Conservation (phyloP, 352 stramenopile genomes). For the Globisporangium iwayamae region DNA sequence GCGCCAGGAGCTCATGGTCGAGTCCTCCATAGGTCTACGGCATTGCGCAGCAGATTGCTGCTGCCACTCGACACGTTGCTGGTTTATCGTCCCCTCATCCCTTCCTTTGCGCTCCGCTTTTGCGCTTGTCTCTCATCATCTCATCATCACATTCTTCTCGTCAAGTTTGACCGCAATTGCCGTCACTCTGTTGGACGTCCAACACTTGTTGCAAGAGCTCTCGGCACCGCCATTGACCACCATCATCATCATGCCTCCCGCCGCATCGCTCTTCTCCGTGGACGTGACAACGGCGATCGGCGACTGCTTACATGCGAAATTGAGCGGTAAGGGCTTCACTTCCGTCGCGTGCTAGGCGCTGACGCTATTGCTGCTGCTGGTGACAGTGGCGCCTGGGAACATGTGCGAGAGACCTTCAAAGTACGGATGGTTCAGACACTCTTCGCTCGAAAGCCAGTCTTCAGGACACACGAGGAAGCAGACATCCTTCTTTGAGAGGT, state of each 20-base stretch:
- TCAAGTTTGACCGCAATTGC: slow-evolving; percentile 18
- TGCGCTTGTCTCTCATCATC: slow-evolving; percentile 34
- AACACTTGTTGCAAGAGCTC: slow-evolving; percentile 34
- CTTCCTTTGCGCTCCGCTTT: slow-evolving; percentile 31
- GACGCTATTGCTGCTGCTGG: slow-evolving; percentile 5
- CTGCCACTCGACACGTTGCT: slow-evolving; percentile 13
- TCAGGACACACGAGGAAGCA: slow-evolving; percentile 80
- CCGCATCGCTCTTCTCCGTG: slow-evolving; percentile 19
- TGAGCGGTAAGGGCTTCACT: slow-evolving; percentile 27
- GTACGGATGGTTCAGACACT: slow-evolving; percentile 85
- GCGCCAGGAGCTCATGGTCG: slow-evolving; percentile 11
- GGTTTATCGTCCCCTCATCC: slow-evolving; percentile 32
- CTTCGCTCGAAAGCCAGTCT: slow-evolving; percentile 65
- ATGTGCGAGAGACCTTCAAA: slow-evolving; percentile 71
- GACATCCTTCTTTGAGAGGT: slow-evolving; percentile 82
- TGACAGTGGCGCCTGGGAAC: neutral
- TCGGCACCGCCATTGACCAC: slow-evolving; percentile 23
- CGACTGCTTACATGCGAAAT: slow-evolving; percentile 27
- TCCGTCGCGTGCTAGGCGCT: slow-evolving; percentile 17
- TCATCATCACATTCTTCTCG: slow-evolving; percentile 28
- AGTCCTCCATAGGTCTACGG: slow-evolving; percentile 30
- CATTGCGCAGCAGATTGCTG: slow-evolving; percentile 34
- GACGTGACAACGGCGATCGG: slow-evolving; percentile 3
- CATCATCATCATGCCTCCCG: slow-evolving; percentile 16
- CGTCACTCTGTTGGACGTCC: slow-evolving; percentile 25